Percentiles rank a stretch among this genome's conserved stretches.
These are phyloP conservation scores for Barnettozyma californica DNA, from an alignment of 805 yeast species.

Conservation along the genomic window DNA sequence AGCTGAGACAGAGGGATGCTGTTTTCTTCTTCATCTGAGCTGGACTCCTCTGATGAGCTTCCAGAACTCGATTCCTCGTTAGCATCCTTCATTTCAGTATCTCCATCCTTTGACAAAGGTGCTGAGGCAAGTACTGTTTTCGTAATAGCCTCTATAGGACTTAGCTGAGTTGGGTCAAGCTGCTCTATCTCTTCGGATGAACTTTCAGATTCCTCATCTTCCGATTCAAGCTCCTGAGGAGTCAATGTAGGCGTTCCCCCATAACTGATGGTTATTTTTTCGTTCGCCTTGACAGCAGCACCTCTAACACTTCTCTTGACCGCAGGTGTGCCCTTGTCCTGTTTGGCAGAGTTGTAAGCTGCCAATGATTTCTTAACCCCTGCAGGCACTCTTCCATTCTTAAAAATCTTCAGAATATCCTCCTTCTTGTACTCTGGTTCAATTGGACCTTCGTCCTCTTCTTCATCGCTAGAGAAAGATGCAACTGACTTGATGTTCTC, in stretches of 20 bases:
- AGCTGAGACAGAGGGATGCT: neutral
- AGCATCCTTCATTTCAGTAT: slow-evolving; percentile 5
- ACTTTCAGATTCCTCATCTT: neutral
- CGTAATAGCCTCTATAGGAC: too few species aligned
- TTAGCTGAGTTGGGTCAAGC: neutral
- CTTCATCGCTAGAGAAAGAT: slow-evolving; percentile 21
- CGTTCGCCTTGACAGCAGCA: slow-evolving; percentile 11
- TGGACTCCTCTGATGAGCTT: neutral
- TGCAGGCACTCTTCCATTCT: slow-evolving; percentile 15
- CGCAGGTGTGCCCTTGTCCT: neutral
- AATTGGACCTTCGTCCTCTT: slow-evolving; percentile 16
- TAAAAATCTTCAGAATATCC: slow-evolving; percentile 13
- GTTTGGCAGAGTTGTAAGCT: neutral
- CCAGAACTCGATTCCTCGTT: slow-evolving; percentile 2
- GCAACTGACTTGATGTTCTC: slow-evolving; percentile 10
- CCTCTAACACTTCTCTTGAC: slow-evolving; percentile 4
- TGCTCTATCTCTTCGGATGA: neutral
- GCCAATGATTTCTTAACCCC: slow-evolving; percentile 9
- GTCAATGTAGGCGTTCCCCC: neutral
- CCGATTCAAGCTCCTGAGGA: neutral
- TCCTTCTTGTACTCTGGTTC: slow-evolving; percentile 19
- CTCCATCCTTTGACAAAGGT: neutral
- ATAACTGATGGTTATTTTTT: slow-evolving; percentile 2
- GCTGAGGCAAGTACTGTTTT: neutral
- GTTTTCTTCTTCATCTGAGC: slow-evolving; percentile 1